Evolutionary conservation across 1,284 basidiomycete species (phyloP).

Genomic region (Malassezia sp.): DNA sequence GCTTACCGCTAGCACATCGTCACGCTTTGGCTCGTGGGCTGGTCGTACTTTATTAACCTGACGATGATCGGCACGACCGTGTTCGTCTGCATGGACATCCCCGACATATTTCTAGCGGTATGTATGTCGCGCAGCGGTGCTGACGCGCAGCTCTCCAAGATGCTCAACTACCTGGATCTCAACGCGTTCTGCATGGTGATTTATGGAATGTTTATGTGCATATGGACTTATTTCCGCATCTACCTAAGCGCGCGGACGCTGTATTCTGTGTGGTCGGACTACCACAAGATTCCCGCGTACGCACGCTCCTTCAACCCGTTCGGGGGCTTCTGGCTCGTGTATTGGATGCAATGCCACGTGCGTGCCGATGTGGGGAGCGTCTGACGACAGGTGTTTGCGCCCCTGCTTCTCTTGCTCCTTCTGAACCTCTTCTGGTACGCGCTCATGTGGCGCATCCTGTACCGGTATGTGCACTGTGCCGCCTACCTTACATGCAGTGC

Average conservation of each 20-base stretch:
- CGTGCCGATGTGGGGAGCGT: neutral
- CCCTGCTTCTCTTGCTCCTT: conserved; percentile 38
- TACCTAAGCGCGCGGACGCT: conserved; percentile 80
- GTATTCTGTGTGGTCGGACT: conserved; percentile 73
- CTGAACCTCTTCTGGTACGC: conserved; percentile 44
- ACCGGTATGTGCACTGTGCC: conserved; percentile 14
- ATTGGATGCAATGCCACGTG: conserved; percentile 40
- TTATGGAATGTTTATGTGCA: conserved; percentile 36
- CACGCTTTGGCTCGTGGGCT: conserved; percentile 88
- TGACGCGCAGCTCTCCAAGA: conserved; percentile 38
- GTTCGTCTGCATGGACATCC: conserved; percentile 92
- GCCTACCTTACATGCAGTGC: conserved; percentile 12
- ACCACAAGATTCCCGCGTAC: conserved; percentile 57
- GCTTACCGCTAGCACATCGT: conserved; percentile 71
- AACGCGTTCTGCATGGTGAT: conserved; percentile 26
- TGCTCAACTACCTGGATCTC: conserved; percentile 41
- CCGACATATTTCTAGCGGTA: conserved; percentile 63
- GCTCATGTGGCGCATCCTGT: conserved; percentile 42
- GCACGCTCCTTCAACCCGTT: conserved; percentile 34
- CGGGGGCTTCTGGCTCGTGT: conserved; percentile 39
- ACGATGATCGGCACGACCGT: conserved; percentile 85
- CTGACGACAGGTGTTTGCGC: conserved; percentile 29
- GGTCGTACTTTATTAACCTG: conserved; percentile 48
- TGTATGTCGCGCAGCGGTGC: neutral
- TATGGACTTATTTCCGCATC: conserved; percentile 71